Percentiles rank a stretch among this genome's conserved stretches.
Evolutionary conservation across 2,329 filamentous ascomycete genomes (phyloP).

Genomic region (Orbilia ellipsospora): DNA sequence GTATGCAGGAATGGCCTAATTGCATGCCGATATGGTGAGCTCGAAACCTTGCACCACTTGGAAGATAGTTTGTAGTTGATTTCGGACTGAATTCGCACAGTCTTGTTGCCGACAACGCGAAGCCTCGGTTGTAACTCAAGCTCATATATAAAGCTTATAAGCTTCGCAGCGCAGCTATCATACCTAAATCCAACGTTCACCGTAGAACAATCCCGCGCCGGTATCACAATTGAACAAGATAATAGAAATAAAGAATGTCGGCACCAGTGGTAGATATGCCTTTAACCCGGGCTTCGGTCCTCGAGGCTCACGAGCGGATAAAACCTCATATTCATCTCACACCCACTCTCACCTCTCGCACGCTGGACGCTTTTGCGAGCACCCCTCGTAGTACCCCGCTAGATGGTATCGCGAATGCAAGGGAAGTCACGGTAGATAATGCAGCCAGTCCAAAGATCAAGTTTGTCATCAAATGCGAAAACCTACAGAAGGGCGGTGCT

Average conservation of each 20-base stretch:
- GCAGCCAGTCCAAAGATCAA: conserved; percentile 74
- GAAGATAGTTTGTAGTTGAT: too few relatives aligned
- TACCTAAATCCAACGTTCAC: background rate
- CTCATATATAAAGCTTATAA: conserved; percentile 12
- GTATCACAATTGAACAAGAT: background rate
- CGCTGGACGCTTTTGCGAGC: conserved; percentile 79
- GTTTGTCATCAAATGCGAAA: conserved; percentile 96
- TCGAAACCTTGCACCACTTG: background rate
- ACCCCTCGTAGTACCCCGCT: conserved; percentile 72
- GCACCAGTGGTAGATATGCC: conserved; percentile 65
- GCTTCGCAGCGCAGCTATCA: background rate
- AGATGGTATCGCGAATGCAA: conserved; percentile 66
- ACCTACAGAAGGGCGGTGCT: conserved; percentile 86
- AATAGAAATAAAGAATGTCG: background rate
- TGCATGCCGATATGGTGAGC: background rate
- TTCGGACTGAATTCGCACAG: too few relatives aligned
- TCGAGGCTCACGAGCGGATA: conserved; percentile 78
- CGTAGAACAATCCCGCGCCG: too few relatives aligned
- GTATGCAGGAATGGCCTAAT: background rate
- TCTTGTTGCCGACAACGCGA: background rate
- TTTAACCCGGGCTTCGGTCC: conserved; percentile 77
- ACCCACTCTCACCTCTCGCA: conserved; percentile 81
- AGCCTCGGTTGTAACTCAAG: background rate
- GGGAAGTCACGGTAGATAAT: conserved; percentile 65
- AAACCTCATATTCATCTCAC: conserved; percentile 81